Evolutionary conservation across 1,284 basidiomycete genomes (phyloP), one percentile per base, ranked within the genome.

Genomic region (Trametes versicolor): DNA sequence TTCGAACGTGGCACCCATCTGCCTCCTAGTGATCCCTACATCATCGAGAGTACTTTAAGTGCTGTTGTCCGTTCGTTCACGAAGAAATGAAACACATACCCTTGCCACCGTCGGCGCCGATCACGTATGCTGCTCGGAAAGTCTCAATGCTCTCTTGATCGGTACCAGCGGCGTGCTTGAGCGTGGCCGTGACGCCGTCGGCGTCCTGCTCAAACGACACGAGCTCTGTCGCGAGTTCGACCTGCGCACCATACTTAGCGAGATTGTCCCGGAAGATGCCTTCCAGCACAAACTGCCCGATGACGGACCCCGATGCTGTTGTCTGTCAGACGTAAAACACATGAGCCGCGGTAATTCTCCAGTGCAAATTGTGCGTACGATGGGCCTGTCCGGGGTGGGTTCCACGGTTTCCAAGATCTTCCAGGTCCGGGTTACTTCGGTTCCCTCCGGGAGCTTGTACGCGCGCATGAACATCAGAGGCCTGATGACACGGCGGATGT

Each of bases 41-140:
- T 63, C 21, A 2, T 12, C 8, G 8, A n/a, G 19, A 43, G 6
- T 21, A 7, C 27, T 6, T 15, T 6, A 4, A 12, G 25, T 17
- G 15, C 48, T 17, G 48, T 13, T 13, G 25, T 13, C 2, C 6
- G 4, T 49, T 27, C 12, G 12, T 10, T 6, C 1, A 7, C 34
- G 27, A 13, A 17, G 17, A 8, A 4, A 32, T 32, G 29, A 32
- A 8, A 32, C 1, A 47, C 59, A 48, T 4, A 80, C 80, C 76
- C 71, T 69, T 72, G 13, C 75, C 80, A 12, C 80, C 81, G 66
- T 82, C 80, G 0, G 79, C 71, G 2, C 80, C 80, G 17, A 81
- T 66, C 0, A 82, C 57, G 49, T 71, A 80, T 1, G 69, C 60
- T n/a, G 62, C 61, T 4, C 62, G 29, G n/a, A 73, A 54, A 58